These are phyloP conservation scores for Filobasidium uniguttulatum DNA, from an alignment of 1,284 basidiomycete genomes.

Conservation along the genomic window DNA sequence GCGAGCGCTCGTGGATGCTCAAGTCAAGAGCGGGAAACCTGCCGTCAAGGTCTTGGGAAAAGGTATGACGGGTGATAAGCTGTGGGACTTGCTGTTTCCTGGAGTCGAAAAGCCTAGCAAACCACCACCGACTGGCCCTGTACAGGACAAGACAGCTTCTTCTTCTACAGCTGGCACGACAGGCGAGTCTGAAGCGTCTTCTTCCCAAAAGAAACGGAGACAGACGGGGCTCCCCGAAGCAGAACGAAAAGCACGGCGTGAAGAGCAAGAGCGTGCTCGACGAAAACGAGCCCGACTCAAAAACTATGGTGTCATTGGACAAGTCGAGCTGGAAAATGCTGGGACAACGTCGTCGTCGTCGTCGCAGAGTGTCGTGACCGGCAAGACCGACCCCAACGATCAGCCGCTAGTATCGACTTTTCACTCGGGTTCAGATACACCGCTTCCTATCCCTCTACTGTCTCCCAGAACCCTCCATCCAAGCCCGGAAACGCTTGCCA, in stretches of 20 bases:
- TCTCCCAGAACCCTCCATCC: too few relatives aligned
- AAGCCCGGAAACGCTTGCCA: neutral
- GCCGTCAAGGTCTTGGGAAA: neutral
- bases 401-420: too few relatives aligned
- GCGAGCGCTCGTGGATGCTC: neutral
- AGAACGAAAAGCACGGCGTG: neutral
- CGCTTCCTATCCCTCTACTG: too few relatives aligned
- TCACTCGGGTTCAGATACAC: too few relatives aligned
- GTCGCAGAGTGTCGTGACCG: too few relatives aligned
- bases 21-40: neutral
- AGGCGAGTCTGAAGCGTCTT: neutral
- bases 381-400: too few relatives aligned
- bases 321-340: too few relatives aligned
- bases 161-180: neutral
- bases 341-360: too few relatives aligned
- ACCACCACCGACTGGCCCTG: neutral
- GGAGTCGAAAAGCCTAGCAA: neutral
- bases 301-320: too few relatives aligned
- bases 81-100: neutral
- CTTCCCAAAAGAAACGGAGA: neutral
- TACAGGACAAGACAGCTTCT: neutral
- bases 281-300: too few relatives aligned
- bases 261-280: neutral
- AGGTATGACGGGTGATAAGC: neutral
- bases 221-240: neutral